Percentiles rank a stretch among this genome's conserved stretches.
Conservation (phyloP, 345 rosid genomes). For the Draba incana region DNA sequence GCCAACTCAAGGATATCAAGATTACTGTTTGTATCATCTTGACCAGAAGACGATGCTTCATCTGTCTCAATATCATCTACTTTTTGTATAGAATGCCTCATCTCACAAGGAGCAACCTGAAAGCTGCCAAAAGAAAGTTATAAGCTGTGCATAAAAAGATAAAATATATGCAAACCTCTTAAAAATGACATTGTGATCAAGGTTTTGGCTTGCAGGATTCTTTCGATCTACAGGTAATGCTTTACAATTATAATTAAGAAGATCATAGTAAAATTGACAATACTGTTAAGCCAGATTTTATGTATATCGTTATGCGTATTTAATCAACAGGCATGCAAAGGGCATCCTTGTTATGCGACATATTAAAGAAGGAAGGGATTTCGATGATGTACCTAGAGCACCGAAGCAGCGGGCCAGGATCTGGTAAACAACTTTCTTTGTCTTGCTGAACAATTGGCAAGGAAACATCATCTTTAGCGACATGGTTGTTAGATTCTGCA, state of each 20-base stretch:
- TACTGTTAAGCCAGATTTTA: background rate
- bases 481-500: constrained; percentile 46
- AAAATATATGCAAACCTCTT: background rate
- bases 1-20: constrained; percentile 90
- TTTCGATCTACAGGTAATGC: background rate
- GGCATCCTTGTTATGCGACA: constrained; percentile 8
- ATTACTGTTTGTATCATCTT: constrained; percentile 69
- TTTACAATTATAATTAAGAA: constrained; percentile 1
- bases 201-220: constrained; percentile 3
- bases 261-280: background rate
- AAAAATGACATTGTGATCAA: background rate
- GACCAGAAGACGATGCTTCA: constrained; percentile 88
- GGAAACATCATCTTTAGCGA: constrained; percentile 46
- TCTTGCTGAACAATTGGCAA: constrained; percentile 50
- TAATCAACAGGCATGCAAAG: background rate
- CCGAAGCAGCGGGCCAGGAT: constrained; percentile 60
- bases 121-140: constrained; percentile 54
- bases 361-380: constrained; percentile 15
- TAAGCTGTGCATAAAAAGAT: background rate
- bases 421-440: constrained; percentile 58
- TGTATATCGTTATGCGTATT: background rate
- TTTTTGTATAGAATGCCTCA: constrained; percentile 61
- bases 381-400: constrained; percentile 62
- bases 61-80: constrained; percentile 74
- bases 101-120: constrained; percentile 80